These are phyloP conservation scores for Diaporthe capsici DNA, from an alignment of 2,329 filamentous ascomycete genomes.

Conservation along the genomic window DNA sequence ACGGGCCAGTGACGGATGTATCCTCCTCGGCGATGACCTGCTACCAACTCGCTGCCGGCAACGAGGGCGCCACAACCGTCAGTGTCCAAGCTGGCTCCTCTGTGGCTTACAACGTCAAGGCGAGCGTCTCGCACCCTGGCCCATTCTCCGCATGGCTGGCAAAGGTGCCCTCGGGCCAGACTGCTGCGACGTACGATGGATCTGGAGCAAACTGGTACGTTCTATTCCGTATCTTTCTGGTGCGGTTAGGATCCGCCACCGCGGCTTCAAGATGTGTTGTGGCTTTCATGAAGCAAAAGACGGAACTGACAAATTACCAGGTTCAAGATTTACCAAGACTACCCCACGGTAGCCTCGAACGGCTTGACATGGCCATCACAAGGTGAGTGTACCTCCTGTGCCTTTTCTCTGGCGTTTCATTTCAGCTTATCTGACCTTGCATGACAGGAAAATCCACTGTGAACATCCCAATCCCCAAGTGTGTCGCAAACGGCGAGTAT, in stretches of 20 bases:
- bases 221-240: neutral
- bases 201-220: constrained; percentile 52
- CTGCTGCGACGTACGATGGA: constrained; percentile 55
- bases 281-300: neutral
- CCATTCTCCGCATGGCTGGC: constrained; percentile 58
- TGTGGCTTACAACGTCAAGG: constrained; percentile 59
- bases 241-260: too few relatives aligned
- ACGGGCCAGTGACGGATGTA: constrained; percentile 64
- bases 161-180: constrained; percentile 55
- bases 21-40: constrained; percentile 63
- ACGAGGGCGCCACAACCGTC: constrained; percentile 56
- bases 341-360: constrained; percentile 52
- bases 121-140: constrained; percentile 59
- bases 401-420: neutral
- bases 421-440: neutral
- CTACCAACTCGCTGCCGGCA: constrained; percentile 60
- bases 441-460: constrained; percentile 50
- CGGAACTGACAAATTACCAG: neutral
- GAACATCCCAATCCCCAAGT: constrained; percentile 58
- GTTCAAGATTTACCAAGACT: constrained; percentile 61
- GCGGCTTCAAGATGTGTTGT: too few relatives aligned
- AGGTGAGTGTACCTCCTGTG: constrained; percentile 43
- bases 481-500: constrained; percentile 63
- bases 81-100: constrained; percentile 60
- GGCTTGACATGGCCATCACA: constrained; percentile 58